Percentiles rank a stretch among this genome's conserved stretches.
phyloP scores from a whole-genome alignment of 2,329 filamentous ascomycete genomes.

The Neofusicoccum kwambonambiense region DNA sequence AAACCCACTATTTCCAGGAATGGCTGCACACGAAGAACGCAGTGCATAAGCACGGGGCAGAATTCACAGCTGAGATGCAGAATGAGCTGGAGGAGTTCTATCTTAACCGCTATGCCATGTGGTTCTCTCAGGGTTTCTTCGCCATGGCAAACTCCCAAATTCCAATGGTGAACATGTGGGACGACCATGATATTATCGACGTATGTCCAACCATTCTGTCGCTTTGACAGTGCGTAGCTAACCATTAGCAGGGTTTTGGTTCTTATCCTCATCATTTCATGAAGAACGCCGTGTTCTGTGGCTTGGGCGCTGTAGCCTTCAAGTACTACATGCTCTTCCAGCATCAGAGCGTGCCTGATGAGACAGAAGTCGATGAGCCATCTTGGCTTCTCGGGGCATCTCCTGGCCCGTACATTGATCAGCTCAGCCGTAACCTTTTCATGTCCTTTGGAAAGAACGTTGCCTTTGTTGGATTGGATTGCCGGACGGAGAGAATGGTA shows the following conservation, averaged over 20 bases:
- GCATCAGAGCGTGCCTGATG: slow-evolving; percentile 81
- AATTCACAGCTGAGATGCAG: slow-evolving; percentile 80
- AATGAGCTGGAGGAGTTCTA: slow-evolving; percentile 87
- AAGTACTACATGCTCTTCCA: slow-evolving; percentile 99
- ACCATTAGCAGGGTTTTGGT: slow-evolving; percentile 65
- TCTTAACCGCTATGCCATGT: slow-evolving; percentile 82
- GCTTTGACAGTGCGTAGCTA: background rate
- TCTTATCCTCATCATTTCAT: slow-evolving; percentile 93
- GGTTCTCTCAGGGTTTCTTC: slow-evolving; percentile 96
- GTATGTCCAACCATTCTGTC: slow-evolving; percentile 26
- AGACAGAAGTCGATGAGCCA: slow-evolving; percentile 79
- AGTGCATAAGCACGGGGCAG: slow-evolving; percentile 72
- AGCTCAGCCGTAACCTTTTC: slow-evolving; percentile 81
- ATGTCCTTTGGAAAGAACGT: slow-evolving; percentile 77
- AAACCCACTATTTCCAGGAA: slow-evolving; percentile 73
- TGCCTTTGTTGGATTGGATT: slow-evolving; percentile 83
- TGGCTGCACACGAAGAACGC: slow-evolving; percentile 84
- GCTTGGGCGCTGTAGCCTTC: slow-evolving; percentile 86
- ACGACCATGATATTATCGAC: slow-evolving; percentile 71
- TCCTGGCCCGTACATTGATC: slow-evolving; percentile 86
- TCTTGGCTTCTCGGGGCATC: slow-evolving; percentile 82
- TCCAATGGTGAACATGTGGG: slow-evolving; percentile 97
- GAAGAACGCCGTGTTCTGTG: slow-evolving; percentile 83
- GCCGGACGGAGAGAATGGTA: slow-evolving; percentile 78
- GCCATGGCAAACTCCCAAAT: slow-evolving; percentile 92